These are phyloP conservation scores for Luffa aegyptiaca DNA, from an alignment of 306 rosid genomes.

Conservation along the genomic window DNA sequence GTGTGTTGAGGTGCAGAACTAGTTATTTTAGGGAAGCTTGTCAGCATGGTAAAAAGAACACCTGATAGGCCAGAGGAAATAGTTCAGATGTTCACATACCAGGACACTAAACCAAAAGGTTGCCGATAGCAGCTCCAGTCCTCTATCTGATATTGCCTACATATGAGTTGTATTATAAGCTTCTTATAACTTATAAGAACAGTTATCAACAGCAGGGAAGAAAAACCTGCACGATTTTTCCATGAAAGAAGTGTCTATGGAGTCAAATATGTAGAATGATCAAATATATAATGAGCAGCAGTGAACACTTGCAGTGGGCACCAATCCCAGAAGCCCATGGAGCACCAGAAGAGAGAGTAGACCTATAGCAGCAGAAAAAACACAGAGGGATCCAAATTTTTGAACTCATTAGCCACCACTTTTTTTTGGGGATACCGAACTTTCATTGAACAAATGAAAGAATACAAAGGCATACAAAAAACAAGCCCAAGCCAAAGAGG, in stretches of 20 bases:
- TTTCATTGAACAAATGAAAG: no score
- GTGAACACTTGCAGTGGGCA: constrained; percentile 57
- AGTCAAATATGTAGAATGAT: not conserved
- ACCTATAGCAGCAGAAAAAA: constrained; percentile 29
- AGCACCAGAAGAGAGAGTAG: constrained; percentile 46
- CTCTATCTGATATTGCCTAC: constrained; percentile 67
- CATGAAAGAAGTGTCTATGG: not conserved
- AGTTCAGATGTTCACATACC: constrained; percentile 36
- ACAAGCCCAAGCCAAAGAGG: no score
- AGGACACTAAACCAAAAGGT: constrained; percentile 67
- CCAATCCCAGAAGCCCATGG: constrained; percentile 50
- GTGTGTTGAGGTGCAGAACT: not conserved
- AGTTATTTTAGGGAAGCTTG: not conserved
- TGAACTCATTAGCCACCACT: not conserved
- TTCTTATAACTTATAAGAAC: not conserved
- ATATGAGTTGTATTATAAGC: not conserved
- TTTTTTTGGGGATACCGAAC: no score
- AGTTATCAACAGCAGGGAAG: not conserved
- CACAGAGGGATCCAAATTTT: not conserved
- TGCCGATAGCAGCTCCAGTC: constrained; percentile 73
- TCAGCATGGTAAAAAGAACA: not conserved
- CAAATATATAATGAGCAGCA: constrained; percentile 1
- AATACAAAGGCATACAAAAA: no score
- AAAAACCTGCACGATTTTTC: not conserved
- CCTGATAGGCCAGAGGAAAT: not conserved